Conservation (phyloP, 768 basidiomycete species). For the Suillus subluteus region DNA sequence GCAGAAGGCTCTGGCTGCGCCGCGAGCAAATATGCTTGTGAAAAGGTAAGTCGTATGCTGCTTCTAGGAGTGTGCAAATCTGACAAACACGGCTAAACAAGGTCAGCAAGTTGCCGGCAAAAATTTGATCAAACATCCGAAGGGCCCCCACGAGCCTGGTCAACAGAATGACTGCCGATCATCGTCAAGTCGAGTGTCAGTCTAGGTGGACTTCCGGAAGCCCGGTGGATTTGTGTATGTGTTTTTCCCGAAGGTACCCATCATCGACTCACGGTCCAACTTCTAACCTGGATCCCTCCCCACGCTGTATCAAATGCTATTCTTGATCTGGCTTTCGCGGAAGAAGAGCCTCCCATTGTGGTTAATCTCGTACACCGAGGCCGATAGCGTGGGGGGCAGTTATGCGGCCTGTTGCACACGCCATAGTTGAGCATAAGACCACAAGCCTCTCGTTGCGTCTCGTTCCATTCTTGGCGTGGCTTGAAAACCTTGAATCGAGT, state of each 20-base stretch:
- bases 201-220: slow-evolving; percentile 35
- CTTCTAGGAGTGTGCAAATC: slow-evolving; percentile 10
- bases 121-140: slow-evolving; percentile 43
- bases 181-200: slow-evolving; percentile 39
- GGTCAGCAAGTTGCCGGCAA: slow-evolving; percentile 37
- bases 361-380: slow-evolving; percentile 38
- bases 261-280: slow-evolving; percentile 15
- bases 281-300: slow-evolving; percentile 35
- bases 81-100: slow-evolving; percentile 7
- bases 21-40: slow-evolving; percentile 37
- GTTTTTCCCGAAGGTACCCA: background rate
- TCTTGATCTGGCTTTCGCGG: slow-evolving; percentile 31
- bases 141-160: slow-evolving; percentile 36
- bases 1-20: slow-evolving; percentile 42
- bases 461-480: slow-evolving; percentile 38
- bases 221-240: slow-evolving; percentile 28
- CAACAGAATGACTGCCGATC: slow-evolving; percentile 40
- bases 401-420: slow-evolving; percentile 30
- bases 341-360: slow-evolving; percentile 20
- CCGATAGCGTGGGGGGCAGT: slow-evolving; percentile 29
- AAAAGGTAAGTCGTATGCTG: slow-evolving; percentile 21
- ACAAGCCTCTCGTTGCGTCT: slow-evolving; percentile 28
- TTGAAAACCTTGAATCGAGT: slow-evolving; percentile 23
- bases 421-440: slow-evolving; percentile 16
- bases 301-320: slow-evolving; percentile 31